Evolutionary conservation across 2,329 filamentous ascomycete species (phyloP).

Genomic region (Arthrinium phaeospermum): DNA sequence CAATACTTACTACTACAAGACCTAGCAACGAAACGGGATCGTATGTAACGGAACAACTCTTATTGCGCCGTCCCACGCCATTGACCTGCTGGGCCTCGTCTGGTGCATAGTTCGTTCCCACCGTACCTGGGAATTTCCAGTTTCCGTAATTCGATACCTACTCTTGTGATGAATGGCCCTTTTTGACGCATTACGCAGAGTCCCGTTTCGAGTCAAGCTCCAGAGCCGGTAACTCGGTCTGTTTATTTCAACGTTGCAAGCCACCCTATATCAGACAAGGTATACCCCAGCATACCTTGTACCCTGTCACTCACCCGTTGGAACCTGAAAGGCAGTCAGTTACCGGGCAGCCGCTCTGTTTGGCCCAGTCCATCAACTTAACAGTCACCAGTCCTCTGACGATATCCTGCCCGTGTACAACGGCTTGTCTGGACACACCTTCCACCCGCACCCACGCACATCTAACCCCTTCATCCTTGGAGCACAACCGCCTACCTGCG

Average conservation of each 20-base stretch:
- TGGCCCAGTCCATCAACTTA: slow-evolving; percentile 4
- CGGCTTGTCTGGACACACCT: not conserved
- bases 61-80: slow-evolving; percentile 17
- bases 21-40: not conserved
- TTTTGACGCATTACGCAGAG: slow-evolving; percentile 16
- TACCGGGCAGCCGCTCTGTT: slow-evolving; percentile 12
- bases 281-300: slow-evolving; percentile 12
- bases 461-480: not conserved
- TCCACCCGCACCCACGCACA: not conserved
- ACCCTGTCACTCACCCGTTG: not conserved
- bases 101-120: not conserved
- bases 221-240: slow-evolving; percentile 16
- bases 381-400: slow-evolving; percentile 10
- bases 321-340: not conserved
- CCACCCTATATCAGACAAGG: slow-evolving; percentile 11
- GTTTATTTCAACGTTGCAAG: slow-evolving; percentile 10
- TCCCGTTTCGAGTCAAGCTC: slow-evolving; percentile 9
- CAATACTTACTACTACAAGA: not conserved
- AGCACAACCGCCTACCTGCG: not conserved
- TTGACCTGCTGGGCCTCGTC: slow-evolving; percentile 1
- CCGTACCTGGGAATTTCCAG: slow-evolving; percentile 10
- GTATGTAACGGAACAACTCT: slow-evolving; percentile 17
- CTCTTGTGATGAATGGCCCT: not conserved
- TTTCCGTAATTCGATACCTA: slow-evolving; percentile 2
- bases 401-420: slow-evolving; percentile 8